Base-by-base conservation (phyloP, 345 rosid species). In the Eucalyptus regnans region DNA sequence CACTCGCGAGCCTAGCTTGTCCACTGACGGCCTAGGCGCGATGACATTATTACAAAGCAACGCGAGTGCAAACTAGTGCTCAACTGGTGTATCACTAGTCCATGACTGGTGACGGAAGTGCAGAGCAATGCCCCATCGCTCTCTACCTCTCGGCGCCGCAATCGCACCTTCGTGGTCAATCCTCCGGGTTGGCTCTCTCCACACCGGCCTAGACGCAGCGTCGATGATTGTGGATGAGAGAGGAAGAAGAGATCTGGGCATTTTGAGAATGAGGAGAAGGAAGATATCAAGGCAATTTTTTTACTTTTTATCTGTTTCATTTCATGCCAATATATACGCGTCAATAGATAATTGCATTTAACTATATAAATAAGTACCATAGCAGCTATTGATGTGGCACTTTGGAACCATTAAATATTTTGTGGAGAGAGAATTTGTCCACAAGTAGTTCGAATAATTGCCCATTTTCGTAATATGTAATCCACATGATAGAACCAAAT, bases 21-120 rank as follows among this genome's bases (percentile, higher is more conserved):
- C 3, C 41, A 0, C 6, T 15, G 20, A 8, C 37, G 0, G 18
- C 37, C 17, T 4, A 64, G 37, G 7, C 18, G 18, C 10, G 3
- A 1, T 27, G 7, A 13, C 20, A 2, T 8, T 20, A 64, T 64
- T n/a, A 64, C 20, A 14, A 27, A n/a, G 68, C 68, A 60, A 60
- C 31, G 12, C 31, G 3, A 25, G 31, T 25, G 16, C 8, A 60
- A 0, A 5, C 18, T 4, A 64, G 18, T 31, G 31, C 41, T 3
- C 4, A n/a, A 4, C 41, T 6, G 7, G 41, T 31, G 79, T 66
- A 11, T 9, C 9, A 7, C 6, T 66, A 17, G 41, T 16, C 79
- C 79, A 31, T 31, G 79, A 31, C 7, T 17, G 22, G 41, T 0
- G 41, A 66, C 16, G 3, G 3, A 5, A 66, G 41, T 66, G 41